phyloP scores from a whole-genome alignment of 805 yeast species.

The Limtongozyma cylindracea region DNA sequence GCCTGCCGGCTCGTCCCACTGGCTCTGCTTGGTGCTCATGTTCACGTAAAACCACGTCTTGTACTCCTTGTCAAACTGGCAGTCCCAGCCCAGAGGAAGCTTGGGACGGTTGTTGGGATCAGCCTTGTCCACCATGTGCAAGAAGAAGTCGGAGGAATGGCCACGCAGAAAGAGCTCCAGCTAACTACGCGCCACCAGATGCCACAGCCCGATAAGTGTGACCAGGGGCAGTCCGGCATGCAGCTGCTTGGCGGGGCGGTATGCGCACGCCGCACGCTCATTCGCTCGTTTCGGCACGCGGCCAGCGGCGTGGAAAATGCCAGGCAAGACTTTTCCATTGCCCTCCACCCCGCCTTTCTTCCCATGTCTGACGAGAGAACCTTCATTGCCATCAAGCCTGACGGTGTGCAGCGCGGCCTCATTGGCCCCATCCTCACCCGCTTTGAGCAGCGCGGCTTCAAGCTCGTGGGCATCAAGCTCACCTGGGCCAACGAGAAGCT shows the following conservation, averaged over 20 bases:
- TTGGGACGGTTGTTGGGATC: slow-evolving; percentile 15
- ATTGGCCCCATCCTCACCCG: slow-evolving; percentile 73
- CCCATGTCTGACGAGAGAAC: slow-evolving; percentile 88
- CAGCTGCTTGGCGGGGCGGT: too few relatives aligned
- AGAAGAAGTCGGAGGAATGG: too few relatives aligned
- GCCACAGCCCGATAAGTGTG: too few relatives aligned
- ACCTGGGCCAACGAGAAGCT: slow-evolving; percentile 67
- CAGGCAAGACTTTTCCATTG: too few relatives aligned
- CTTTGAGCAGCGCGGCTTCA: slow-evolving; percentile 94
- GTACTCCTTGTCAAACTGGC: slow-evolving; percentile 47
- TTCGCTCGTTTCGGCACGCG: too few relatives aligned
- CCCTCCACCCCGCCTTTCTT: too few relatives aligned
- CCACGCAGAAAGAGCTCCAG: too few relatives aligned
- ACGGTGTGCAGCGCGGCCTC: slow-evolving; percentile 99
- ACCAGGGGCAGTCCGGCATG: too few relatives aligned
- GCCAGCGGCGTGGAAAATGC: too few relatives aligned
- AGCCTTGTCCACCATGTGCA: too few relatives aligned
- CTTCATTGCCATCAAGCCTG: slow-evolving; percentile 90
- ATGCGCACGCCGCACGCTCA: too few relatives aligned
- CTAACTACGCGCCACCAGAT: too few relatives aligned
- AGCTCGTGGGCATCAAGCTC: slow-evolving; percentile 88
- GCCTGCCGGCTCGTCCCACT: slow-evolving; percentile 72
- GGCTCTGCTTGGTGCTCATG: slow-evolving; percentile 44
- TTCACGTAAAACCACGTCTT: slow-evolving; percentile 67
- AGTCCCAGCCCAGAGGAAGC: slow-evolving; percentile 51